These are phyloP conservation scores for Bisporella sp. DNA, from an alignment of 2,329 filamentous ascomycete species.

Conservation along the genomic window DNA sequence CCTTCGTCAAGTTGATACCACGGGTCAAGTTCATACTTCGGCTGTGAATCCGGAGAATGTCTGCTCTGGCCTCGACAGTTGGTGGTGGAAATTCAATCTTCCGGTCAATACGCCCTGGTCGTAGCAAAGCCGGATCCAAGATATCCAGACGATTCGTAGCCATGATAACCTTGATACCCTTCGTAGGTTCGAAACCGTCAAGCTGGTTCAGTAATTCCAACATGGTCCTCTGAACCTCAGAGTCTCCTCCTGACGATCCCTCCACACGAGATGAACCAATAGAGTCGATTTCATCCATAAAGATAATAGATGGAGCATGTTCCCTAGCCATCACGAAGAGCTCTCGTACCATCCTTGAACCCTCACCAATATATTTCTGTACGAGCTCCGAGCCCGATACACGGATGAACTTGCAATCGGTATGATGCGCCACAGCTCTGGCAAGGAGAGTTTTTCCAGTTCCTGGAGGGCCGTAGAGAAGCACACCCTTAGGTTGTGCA, in stretches of 20 bases:
- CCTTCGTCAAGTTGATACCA: constrained; percentile 96
- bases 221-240: constrained; percentile 98
- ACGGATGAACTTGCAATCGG: constrained; percentile 98
- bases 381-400: constrained; percentile 94
- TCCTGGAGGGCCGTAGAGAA: constrained; percentile 93
- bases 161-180: constrained; percentile 99
- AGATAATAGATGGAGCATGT: constrained; percentile 97
- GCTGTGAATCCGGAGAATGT: constrained; percentile 96
- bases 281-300: constrained; percentile 99
- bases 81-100: constrained; percentile 99
- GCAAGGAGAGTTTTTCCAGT: constrained; percentile 96
- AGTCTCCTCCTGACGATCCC: constrained; percentile 90
- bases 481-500: constrained; percentile 93
- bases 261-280: constrained; percentile 97
- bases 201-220: constrained; percentile 96
- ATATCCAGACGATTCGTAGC: constrained; percentile 98
- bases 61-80: constrained; percentile 90
- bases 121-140: constrained; percentile 85
- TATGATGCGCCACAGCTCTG: constrained; percentile 94
- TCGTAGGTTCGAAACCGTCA: constrained; percentile 96
- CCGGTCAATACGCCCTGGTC: constrained; percentile 94
- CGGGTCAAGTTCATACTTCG: constrained; percentile 97
- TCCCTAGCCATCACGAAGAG: constrained; percentile 99
- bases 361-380: constrained; percentile 98
- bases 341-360: constrained; percentile 96